phyloP scores from a whole-genome alignment of 192 early-diverging fungal genomes.

The Chytriomyces hyalinus region DNA sequence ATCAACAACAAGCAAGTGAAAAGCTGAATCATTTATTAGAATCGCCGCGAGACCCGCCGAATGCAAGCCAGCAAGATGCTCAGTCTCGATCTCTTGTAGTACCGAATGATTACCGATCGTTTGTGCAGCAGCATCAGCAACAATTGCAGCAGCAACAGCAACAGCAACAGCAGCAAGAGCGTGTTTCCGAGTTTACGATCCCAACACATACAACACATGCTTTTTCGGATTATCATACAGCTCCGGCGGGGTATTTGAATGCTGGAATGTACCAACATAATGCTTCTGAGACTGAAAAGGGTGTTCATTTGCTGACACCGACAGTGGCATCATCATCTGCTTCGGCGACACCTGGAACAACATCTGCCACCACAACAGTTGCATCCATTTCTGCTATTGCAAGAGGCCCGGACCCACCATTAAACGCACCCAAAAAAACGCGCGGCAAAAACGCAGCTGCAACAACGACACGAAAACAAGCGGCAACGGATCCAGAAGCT shows the following conservation, averaged over 20 bases:
- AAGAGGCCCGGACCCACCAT: background rate
- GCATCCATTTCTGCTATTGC: background rate
- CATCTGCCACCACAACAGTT: background rate
- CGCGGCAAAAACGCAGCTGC: background rate
- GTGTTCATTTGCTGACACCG: background rate
- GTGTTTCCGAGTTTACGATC: background rate
- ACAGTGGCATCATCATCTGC: background rate
- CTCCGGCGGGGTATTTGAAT: background rate
- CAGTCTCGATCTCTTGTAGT: background rate
- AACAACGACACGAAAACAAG: background rate
- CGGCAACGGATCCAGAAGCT: background rate
- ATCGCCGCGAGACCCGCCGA: background rate
- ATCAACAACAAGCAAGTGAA: background rate
- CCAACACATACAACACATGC: background rate
- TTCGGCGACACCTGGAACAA: background rate
- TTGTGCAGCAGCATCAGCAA: background rate
- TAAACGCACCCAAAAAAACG: background rate
- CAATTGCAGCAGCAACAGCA: background rate
- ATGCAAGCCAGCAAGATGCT: background rate
- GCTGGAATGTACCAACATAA: background rate
- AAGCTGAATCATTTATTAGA: background rate
- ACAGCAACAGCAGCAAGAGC: background rate
- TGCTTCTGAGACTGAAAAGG: background rate
- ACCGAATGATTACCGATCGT: background rate
- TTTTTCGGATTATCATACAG: background rate